Evolutionary conservation across 768 basidiomycete species (phyloP), one percentile per base, ranked within the genome.

Genomic region (Russula sp.): DNA sequence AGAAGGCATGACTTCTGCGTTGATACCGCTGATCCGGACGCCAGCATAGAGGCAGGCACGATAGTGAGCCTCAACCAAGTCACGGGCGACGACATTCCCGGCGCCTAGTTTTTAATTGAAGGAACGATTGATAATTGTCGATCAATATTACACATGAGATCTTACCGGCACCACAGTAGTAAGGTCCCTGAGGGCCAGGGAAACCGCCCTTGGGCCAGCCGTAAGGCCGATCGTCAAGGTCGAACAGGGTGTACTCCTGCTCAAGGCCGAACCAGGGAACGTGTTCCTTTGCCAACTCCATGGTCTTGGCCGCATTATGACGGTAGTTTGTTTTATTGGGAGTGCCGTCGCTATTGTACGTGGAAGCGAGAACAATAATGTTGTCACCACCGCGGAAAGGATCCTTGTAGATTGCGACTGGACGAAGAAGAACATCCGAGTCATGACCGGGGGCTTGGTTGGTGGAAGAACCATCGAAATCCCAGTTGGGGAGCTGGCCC

Each of bases 201-300:
- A 98, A 99, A 79, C 97, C 97, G 72, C 94, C 94, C 79, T 94
- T 94, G 73, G 97, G 97, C 97, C 97, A 98, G 61, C 93, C 94
- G 77, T 81, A 90, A 52, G 96, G 96, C 66, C 83, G 81, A 70
- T 88, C 94, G 75, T 98, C 97, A 69, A 81, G 83, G 74, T 94
- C 94, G 72, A 99, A 90, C 70, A 99, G 88, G 71, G 96, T 98
- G 83, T 98, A 99, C 75, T 98, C 97, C 77, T 99, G 97, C 78
- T 98, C 96, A 67, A 98, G 81, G 79, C 96, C 94, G 76, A 99
- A 98, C 97, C 97, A 99, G 36, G 97, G 97, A 60, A 79, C 79
- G 26, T 73, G 20, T 1, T 86, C 87, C 78, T 91, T 91, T 71
- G 89, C 91, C 63, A 87, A 84, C 64, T 98, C 94, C 93, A 99